Base-by-base conservation (phyloP, 352 stramenopile species). In the Albugo candida region DNA sequence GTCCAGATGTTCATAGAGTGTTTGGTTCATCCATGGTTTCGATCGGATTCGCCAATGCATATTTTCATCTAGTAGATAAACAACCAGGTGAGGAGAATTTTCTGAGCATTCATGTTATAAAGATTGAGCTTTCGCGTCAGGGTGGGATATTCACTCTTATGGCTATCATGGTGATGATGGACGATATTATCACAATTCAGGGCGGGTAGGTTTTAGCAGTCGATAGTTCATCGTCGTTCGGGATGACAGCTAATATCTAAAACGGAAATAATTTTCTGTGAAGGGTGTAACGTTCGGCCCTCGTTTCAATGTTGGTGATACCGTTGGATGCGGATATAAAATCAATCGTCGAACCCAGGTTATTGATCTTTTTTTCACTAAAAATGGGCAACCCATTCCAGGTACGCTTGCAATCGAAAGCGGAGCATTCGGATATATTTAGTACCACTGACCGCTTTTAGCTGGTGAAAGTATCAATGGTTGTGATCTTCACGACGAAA, bases 111-210 rank as follows among this genome's bases (percentile, higher is more conserved):
- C 19, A 46, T 2, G 4, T 3, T 12, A 13, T 24, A 10, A 49
- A 19, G n/a, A 48, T 34, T 12, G 12, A 27, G 17, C 17, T 17
- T 3, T 5, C n/a, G 10, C n/a, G 47, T 5, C 14, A 51, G 77
- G 77, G 0, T 89, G 77, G 77, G 71, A 70, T 31, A 37, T 45
- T 0, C 39, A 57, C 13, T 89, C 77, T 20, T 68, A 73, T 45
- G 77, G 77, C 11, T 89, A 87, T 45, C 77, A 89, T 27, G 72
- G 77, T 13, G 77, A 89, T 40, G 74, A 89, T 40, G 77, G 77
- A 1, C 52, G 65, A 43, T 73, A 69, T n/a, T 89, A 83, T 46
- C 53, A 74, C 37, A 52, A 63, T 41, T 63, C 59, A 13, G 60
- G 61, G 36, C 59, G 63, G 43, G 76, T 84, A 49, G 5, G 52